Base-by-base conservation (phyloP, 106 monocot species). In the Dioscorea alata region DNA sequence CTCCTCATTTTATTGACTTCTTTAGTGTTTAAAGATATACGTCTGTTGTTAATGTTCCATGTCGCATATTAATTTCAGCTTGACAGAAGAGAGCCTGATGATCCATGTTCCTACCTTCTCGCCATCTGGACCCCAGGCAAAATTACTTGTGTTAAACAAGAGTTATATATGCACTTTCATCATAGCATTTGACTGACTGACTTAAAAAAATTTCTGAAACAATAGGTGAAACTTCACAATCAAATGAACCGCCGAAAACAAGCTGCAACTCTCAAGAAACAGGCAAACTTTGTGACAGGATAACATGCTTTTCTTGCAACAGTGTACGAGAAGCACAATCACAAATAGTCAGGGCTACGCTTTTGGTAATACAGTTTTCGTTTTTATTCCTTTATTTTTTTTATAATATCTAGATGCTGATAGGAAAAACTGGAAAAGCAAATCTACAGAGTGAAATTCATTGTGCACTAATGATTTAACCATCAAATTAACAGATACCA, bases 81-180 rank as follows among this genome's bases (percentile, higher is more conserved):
- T 42, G 86, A 87, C 25, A 65, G 62, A 76, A 81, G 86, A 75
- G 79, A 81, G 34, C 71, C 63, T 42, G 80, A 78, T 67, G 90
- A 90, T 81, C 87, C 87, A 34, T 74, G 68, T 50, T 78, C 81
- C 6, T 91, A 91, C 71, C 79, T 91, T 63, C 74, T 91, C 6
- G 66, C 77, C 31, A 76, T 84, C 68, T 87, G 82, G 80, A 70
- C 79, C 18, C 83, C 86, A 78, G 90, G 90, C 73, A 68, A 61
- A 60, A 28, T 48, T 31, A 53, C 10, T 49, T 20, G 34, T 42
- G 7, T 13, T 22, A 12, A 42, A 6, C 42, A 42, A 42, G 10
- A 42, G 42, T 42, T 48, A 49, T 49, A 14, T 14, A 2, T 33
- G 28, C 33, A 63, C 10, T 15, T 13, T 13, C 28, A 33, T 31